Evolutionary conservation across 148 eudicot genomes (phyloP).

Genomic region (Limonium bicolor): DNA sequence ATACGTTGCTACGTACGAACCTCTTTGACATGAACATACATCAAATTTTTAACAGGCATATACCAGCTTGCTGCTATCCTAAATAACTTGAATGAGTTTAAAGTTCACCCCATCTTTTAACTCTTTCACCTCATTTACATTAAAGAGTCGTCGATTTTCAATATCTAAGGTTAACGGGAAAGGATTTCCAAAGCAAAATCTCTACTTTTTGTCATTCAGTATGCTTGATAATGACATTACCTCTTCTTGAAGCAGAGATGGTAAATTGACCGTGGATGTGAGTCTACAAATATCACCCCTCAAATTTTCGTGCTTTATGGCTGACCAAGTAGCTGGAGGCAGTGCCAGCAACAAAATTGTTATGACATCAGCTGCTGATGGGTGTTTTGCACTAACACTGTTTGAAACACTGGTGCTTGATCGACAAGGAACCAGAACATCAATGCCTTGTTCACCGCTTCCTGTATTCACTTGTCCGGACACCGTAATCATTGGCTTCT

Average conservation of each 20-base stretch:
- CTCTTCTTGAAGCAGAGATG: constrained; percentile 73
- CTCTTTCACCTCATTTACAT: too few relatives aligned
- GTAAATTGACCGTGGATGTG: constrained; percentile 43
- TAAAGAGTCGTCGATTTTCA: too few relatives aligned
- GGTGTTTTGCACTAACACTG: constrained; percentile 30
- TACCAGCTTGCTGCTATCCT: too few relatives aligned
- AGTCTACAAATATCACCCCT: constrained; percentile 34
- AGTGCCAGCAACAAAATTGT: constrained; percentile 74
- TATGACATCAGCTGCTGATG: constrained; percentile 53
- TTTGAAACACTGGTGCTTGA: constrained; percentile 11
- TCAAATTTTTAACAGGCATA: too few relatives aligned
- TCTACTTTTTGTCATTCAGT: neutral
- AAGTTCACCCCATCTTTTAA: too few relatives aligned
- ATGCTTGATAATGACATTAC: constrained; percentile 15
- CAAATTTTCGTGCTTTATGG: constrained; percentile 37
- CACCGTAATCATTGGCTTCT: constrained; percentile 36
- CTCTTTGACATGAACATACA: too few relatives aligned
- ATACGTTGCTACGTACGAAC: too few relatives aligned
- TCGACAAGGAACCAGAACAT: constrained; percentile 61
- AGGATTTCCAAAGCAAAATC: neutral
- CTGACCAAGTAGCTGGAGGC: constrained; percentile 79
- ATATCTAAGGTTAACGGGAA: too few relatives aligned
- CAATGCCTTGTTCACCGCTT: constrained; percentile 40
- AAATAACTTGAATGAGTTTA: too few relatives aligned
- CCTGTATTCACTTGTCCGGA: constrained; percentile 46